A percentile compares a stretch with the other conserved stretches of the same genome.
These are phyloP conservation scores for Diaporthe sp. DNA, from an alignment of 2,329 filamentous ascomycete species.

Conservation along the genomic window DNA sequence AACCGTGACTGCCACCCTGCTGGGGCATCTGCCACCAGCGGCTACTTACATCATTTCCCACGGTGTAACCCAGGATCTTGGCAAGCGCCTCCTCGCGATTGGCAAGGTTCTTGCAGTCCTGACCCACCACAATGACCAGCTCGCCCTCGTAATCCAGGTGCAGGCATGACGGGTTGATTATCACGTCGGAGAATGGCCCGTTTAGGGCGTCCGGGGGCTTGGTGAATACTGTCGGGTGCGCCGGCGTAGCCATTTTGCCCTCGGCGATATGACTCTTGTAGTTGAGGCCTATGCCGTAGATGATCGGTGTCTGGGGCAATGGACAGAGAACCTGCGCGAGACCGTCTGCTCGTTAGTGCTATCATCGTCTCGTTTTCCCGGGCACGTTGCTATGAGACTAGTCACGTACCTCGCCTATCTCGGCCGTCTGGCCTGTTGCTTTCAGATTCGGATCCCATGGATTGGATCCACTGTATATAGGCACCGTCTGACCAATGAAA, in stretches of 20 bases:
- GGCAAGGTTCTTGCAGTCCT: constrained; percentile 57
- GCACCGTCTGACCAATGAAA: background rate
- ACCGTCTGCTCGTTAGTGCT: too few species aligned
- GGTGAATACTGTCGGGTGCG: constrained; percentile 7
- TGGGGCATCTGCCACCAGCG: constrained; percentile 60
- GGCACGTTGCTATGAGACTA: too few species aligned
- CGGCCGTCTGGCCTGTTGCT: background rate
- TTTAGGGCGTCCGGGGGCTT: constrained; percentile 20
- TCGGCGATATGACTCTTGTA: constrained; percentile 11
- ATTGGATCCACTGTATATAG: background rate
- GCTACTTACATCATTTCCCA: constrained; percentile 63
- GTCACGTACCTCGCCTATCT: background rate
- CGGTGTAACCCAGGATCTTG: constrained; percentile 65
- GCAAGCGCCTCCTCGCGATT: constrained; percentile 55
- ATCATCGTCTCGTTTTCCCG: too few species aligned
- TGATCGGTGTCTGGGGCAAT: background rate
- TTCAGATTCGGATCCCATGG: background rate
- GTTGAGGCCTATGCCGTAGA: constrained; percentile 26
- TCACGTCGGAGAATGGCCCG: background rate
- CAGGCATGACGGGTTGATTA: constrained; percentile 52
- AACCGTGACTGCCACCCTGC: constrained; percentile 55
- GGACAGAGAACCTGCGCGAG: background rate
- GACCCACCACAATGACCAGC: constrained; percentile 59
- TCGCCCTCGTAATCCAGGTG: constrained; percentile 63
- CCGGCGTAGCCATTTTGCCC: background rate